Evolutionary conservation across 805 yeast genomes (phyloP).

Genomic region (Metschnikowia drakensbergensis): DNA sequence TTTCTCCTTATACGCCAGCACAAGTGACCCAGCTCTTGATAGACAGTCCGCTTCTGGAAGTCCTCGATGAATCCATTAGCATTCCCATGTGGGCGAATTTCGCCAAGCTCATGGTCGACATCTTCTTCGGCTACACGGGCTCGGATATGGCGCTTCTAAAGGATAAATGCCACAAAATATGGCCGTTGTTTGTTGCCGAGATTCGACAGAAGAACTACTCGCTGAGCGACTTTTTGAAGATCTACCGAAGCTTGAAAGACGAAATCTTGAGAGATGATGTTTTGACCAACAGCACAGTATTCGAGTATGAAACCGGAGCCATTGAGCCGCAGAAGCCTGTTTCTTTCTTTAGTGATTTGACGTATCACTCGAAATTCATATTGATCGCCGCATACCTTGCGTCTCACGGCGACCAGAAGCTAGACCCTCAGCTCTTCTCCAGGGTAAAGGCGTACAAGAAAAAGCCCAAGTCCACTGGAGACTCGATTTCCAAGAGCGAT

Average conservation of each 20-base stretch:
- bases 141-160: constrained; percentile 35
- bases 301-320: constrained; percentile 23
- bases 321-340: constrained; percentile 18
- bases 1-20: constrained; percentile 34
- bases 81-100: constrained; percentile 39
- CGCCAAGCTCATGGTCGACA: constrained; percentile 42
- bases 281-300: constrained; percentile 28
- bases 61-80: constrained; percentile 4
- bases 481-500: constrained; percentile 34
- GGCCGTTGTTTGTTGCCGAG: constrained; percentile 33
- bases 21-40: constrained; percentile 36
- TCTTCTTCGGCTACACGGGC: constrained; percentile 45
- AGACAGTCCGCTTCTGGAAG: constrained; percentile 4
- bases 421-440: constrained; percentile 69
- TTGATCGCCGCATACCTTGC: constrained; percentile 80
- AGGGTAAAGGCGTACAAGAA: constrained; percentile 41
- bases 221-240: constrained; percentile 30
- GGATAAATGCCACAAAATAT: constrained; percentile 29
- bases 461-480: constrained; percentile 23
- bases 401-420: constrained; percentile 66
- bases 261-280: constrained; percentile 29
- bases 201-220: constrained; percentile 20
- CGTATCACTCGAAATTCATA: constrained; percentile 63
- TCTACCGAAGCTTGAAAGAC: constrained; percentile 30
- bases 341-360: constrained; percentile 42